These are phyloP conservation scores for Russula abietina DNA, from an alignment of 768 basidiomycete genomes.

Conservation along the genomic window DNA sequence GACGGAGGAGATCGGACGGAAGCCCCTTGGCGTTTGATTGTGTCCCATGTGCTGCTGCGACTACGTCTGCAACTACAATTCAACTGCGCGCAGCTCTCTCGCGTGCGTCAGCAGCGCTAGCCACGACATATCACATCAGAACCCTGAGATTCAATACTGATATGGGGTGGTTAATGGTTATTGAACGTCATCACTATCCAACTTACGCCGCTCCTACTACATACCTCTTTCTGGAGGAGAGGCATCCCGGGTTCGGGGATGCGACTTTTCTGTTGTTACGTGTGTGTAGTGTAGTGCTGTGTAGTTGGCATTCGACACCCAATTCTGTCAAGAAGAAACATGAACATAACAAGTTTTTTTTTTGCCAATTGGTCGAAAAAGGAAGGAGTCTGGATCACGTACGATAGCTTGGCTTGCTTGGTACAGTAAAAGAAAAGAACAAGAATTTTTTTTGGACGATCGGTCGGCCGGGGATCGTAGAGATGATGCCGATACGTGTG, in stretches of 20 bases:
- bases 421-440: background rate
- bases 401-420: too few species aligned
- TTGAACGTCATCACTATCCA: background rate
- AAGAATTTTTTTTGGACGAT: background rate
- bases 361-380: background rate
- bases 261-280: background rate
- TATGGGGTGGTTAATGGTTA: background rate
- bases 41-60: background rate
- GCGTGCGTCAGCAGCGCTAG: background rate
- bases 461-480: background rate
- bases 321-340: background rate
- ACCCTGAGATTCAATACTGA: background rate
- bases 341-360: background rate
- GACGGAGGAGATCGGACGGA: background rate
- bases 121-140: background rate
- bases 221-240: background rate
- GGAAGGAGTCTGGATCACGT: background rate
- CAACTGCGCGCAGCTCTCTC: background rate
- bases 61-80: background rate
- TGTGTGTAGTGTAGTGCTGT: background rate
- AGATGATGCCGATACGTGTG: background rate
- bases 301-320: too few species aligned
- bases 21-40: background rate
- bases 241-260: background rate
- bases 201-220: background rate